Percentiles rank a stretch among this genome's conserved stretches.
These are phyloP conservation scores for Scheffersomyces cryptocercus DNA, from an alignment of 1,139 yeast species.

Conservation along the genomic window DNA sequence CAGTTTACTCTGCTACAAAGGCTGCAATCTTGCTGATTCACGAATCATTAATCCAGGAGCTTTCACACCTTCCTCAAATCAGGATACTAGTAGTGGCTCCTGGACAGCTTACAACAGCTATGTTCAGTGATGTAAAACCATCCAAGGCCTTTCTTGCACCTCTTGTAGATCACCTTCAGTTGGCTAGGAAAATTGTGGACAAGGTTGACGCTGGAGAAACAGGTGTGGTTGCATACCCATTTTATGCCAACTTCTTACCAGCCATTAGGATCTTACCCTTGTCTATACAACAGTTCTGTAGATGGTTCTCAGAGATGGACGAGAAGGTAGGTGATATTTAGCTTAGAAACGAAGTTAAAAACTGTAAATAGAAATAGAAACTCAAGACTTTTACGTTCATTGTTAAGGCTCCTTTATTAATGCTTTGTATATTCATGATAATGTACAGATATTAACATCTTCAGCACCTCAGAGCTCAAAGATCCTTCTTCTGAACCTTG, in stretches of 20 bases:
- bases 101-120: constrained; percentile 63
- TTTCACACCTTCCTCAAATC: constrained; percentile 25
- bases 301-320: constrained; percentile 60
- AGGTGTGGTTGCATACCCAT: constrained; percentile 58
- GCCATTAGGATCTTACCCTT: constrained; percentile 54
- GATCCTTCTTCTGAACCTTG: constrained; percentile 8
- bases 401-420: no score
- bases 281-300: constrained; percentile 40
- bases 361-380: not conserved
- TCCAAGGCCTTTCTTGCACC: constrained; percentile 69
- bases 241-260: constrained; percentile 62
- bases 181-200: constrained; percentile 46
- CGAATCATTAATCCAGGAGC: constrained; percentile 58
- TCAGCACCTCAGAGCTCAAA: not conserved
- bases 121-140: constrained; percentile 65
- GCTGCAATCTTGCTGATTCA: constrained; percentile 61
- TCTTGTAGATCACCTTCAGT: constrained; percentile 38
- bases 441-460: not conserved
- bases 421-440: no score
- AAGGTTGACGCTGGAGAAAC: constrained; percentile 47
- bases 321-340: constrained; percentile 16
- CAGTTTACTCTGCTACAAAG: constrained; percentile 67
- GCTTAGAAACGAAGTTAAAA: no score
- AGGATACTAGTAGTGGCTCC: constrained; percentile 57
- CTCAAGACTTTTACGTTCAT: no score